Evolutionary conservation across 2,329 filamentous ascomycete genomes (phyloP).

Genomic region (Penicillium capsulatum): DNA sequence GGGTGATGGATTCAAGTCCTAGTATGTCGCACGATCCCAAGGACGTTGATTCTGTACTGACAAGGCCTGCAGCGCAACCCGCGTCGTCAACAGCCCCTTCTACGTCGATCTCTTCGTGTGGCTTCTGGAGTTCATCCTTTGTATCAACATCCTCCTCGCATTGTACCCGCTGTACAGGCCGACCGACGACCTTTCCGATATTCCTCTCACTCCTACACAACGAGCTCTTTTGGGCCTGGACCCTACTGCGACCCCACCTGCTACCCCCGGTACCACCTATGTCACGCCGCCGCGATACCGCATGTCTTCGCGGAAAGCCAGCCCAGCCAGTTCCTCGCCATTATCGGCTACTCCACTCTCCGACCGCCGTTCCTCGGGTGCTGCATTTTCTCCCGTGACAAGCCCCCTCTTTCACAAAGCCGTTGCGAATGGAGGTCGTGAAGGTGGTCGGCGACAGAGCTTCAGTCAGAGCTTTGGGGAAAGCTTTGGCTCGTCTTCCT

Average conservation of each 20-base stretch:
- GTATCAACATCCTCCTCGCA: slow-evolving; percentile 68
- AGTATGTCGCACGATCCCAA: slow-evolving; percentile 27
- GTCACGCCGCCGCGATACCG: slow-evolving; percentile 85
- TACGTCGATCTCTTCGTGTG: slow-evolving; percentile 50
- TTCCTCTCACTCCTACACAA: slow-evolving; percentile 85
- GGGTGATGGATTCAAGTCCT: slow-evolving; percentile 36
- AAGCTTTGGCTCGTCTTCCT: slow-evolving; percentile 49
- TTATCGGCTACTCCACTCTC: slow-evolving; percentile 37
- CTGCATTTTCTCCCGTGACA: slow-evolving; percentile 52
- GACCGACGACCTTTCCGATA: slow-evolving; percentile 77
- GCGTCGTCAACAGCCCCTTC: slow-evolving; percentile 33
- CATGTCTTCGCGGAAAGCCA: slow-evolving; percentile 55
- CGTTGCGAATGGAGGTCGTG: slow-evolving; percentile 44
- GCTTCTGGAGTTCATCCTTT: slow-evolving; percentile 57
- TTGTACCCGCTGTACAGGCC: slow-evolving; percentile 67
- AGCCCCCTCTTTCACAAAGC: slow-evolving; percentile 67
- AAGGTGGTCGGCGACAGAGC: slow-evolving; percentile 46
- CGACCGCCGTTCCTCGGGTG: slow-evolving; percentile 38
- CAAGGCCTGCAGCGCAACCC: slow-evolving; percentile 20
- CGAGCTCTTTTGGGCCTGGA: slow-evolving; percentile 77
- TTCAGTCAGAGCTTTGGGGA: not conserved
- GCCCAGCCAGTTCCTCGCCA: slow-evolving; percentile 39
- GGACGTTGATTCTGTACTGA: slow-evolving; percentile 11
- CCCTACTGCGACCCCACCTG: slow-evolving; percentile 59
- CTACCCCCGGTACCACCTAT: slow-evolving; percentile 66